These are phyloP conservation scores for Echinochloa phyllopogon DNA, from an alignment of 176 grass and related monocot genomes.

Conservation along the genomic window DNA sequence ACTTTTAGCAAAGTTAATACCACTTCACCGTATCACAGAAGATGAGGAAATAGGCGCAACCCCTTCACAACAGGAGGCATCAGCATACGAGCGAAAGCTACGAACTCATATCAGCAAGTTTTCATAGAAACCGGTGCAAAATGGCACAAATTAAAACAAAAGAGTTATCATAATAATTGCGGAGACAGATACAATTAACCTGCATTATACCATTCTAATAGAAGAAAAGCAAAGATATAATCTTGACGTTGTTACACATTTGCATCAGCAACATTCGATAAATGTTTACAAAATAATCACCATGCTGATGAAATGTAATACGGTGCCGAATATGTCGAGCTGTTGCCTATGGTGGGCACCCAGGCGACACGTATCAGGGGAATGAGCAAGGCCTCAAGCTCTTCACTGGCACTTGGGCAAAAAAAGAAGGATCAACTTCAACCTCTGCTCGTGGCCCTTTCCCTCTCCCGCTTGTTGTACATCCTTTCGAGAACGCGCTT, in stretches of 20 bases:
- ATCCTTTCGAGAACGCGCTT: constrained; percentile 86
- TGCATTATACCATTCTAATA: constrained; percentile 4
- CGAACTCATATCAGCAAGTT: not conserved
- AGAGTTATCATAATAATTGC: not conserved
- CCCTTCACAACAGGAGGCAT: no score
- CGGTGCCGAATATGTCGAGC: not conserved
- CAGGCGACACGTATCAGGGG: not conserved
- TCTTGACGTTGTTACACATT: not conserved
- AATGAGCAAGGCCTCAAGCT: not conserved
- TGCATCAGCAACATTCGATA: constrained; percentile 1
- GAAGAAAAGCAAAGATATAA: constrained; percentile 21
- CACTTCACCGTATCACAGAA: no score
- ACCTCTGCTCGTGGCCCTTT: constrained; percentile 60
- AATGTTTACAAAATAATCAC: constrained; percentile 21
- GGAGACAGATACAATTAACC: not conserved
- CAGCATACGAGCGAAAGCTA: no score
- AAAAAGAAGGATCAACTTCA: constrained; percentile 41
- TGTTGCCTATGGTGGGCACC: not conserved
- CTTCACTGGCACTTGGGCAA: not conserved
- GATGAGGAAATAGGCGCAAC: no score
- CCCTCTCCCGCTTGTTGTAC: constrained; percentile 85
- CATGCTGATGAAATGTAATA: not conserved
- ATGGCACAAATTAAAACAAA: constrained; percentile 1
- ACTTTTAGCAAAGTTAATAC: no score
- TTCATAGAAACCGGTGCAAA: not conserved